Evolutionary conservation across 352 stramenopile genomes (phyloP), one percentile per base, ranked within the genome.

Genomic region (Stephanocyclus meneghinianus): DNA sequence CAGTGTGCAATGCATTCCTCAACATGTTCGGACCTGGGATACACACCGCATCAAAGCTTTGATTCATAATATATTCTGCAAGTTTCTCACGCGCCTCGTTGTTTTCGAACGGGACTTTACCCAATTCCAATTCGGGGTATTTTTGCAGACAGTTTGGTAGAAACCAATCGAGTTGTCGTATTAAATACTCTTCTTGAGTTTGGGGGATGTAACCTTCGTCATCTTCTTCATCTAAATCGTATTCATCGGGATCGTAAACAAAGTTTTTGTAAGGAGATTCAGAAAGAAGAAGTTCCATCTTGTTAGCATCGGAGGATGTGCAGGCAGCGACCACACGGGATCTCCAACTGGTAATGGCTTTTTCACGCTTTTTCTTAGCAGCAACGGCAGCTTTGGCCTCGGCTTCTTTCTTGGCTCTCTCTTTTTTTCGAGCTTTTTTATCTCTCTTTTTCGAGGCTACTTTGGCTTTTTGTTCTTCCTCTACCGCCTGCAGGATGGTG

Each of bases 371-470:
- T 70, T 90, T 91, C 35, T 76, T 55, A 5, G 78, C 74, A 55
- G 83, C 81, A n/a, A 77, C 63, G n/a, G 85, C 88, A 16, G 81
- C 80, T 71, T 90, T 91, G n/a, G 63, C 53, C 11, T 87, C 87
- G 21, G 83, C 76, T 60, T 92, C 85, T 62, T 86, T 83, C 69
- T 86, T 89, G 32, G 72, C 69, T 42, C 85, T 81, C 74, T 90
- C 78, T 50, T 91, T 91, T 37, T 86, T 74, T 5, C 87, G 77
- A 45, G 85, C 76, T 55, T 91, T 91, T 57, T 91, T 93, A 72
- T 93, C 84, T 16, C 79, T 74, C 69, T 86, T 86, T 51, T 90
- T 90, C 16, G 76, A 73, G 29, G 76, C 82, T 57, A 88, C 89
- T 26, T 72, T 70, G 30, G 70, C 45, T 15, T 67, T 74, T 26